Evolutionary conservation across 495 filamentous ascomycete species (phyloP), one percentile per base, ranked within the genome.

Genomic region (Cercophora newfieldiana): DNA sequence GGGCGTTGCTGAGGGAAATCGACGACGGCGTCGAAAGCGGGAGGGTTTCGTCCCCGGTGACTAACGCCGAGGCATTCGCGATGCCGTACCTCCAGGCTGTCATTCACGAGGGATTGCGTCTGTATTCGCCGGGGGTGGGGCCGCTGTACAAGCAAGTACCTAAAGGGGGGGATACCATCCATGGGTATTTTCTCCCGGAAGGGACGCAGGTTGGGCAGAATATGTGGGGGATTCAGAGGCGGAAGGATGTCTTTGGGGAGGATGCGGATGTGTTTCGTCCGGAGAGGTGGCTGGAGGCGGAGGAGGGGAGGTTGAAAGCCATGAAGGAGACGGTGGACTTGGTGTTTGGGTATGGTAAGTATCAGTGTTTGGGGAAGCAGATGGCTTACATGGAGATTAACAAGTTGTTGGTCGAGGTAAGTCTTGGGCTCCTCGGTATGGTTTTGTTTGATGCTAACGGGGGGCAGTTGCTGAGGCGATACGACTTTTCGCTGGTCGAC

Each of bases 151-250:
- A 83, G 73, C 50, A 78, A 69, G 71, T 79, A 61, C 54, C 80
- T 65, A 62, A 75, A 69, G 84, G 77, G 5, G 88, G 87, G 0
- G 70, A 86, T 50, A 74, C 80, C 1, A 66, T 83, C 22, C 49
- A 85, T 37, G 85, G 85, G 4, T 74, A 79, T 25, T 81, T 79
- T 54, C 79, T 84, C 0, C 87, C 88, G 1, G 80, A 78, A n/a
- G 87, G 87, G 5, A 87, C 84, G 0, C 72, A 78, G 22, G 75
- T 89, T n/a, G 84, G 80, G 3, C 78, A 83, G 49, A 87, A 86
- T 64, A 74, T 71, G 16, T 64, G 56, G 26, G 68, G 69, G 2
- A 68, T 77, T 2, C 33, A 72, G 6, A 69, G 72, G 2, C 63
- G 74, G 1, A 70, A 62, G 56, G 67, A 73, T 22, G 67, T 73